These are phyloP conservation scores for Conticribra weissflogii DNA, from an alignment of 108 stramenopile genomes.

Conservation along the genomic window DNA sequence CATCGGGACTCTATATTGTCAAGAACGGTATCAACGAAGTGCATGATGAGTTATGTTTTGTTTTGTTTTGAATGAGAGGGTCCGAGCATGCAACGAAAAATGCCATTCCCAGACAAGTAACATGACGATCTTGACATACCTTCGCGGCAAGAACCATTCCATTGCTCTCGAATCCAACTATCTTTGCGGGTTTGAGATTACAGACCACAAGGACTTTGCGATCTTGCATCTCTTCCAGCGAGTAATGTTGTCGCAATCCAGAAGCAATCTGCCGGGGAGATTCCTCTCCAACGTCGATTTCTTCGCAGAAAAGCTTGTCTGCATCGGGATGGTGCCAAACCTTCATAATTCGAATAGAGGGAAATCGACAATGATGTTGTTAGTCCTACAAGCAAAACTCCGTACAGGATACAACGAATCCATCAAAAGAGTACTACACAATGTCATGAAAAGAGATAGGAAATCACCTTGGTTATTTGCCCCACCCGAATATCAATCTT, in stretches of 20 bases:
- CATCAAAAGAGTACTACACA: background rate
- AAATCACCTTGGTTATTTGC: constrained; percentile 66
- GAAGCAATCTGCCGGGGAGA: constrained; percentile 88
- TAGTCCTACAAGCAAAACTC: too few relatives aligned
- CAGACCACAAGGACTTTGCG: constrained; percentile 90
- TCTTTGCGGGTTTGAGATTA: constrained; percentile 91
- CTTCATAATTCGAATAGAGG: too few relatives aligned
- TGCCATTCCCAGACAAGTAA: background rate
- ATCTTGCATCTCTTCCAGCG: constrained; percentile 86
- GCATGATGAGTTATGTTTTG: too few relatives aligned
- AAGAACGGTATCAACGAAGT: background rate
- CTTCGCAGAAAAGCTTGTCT: constrained; percentile 92
- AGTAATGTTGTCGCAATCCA: constrained; percentile 86
- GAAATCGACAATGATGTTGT: too few relatives aligned
- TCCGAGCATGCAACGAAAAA: background rate
- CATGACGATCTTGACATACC: constrained; percentile 16
- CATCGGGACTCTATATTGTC: constrained; percentile 58
- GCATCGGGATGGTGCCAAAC: constrained; percentile 95
- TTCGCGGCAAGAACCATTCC: constrained; percentile 94
- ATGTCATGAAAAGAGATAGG: background rate
- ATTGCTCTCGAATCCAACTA: constrained; percentile 84
- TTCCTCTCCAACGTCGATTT: constrained; percentile 90
- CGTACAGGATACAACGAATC: too few relatives aligned
- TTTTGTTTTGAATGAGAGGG: too few relatives aligned
- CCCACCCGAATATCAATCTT: constrained; percentile 92